Conservation (phyloP, 305 asterid genomes). For the Fraxinus dipetala region DNA sequence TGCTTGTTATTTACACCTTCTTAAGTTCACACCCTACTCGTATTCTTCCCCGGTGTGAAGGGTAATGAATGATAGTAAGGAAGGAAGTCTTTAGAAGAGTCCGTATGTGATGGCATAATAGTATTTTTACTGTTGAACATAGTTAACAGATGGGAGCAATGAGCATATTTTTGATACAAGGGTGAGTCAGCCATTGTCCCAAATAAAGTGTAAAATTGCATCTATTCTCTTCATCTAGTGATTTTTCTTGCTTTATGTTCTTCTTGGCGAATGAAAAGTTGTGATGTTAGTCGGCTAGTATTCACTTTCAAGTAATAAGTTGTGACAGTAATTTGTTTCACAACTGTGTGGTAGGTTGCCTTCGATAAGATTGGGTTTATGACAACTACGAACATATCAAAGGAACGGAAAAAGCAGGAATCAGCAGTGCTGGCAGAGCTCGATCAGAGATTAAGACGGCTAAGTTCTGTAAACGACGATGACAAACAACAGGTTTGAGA, state of each 20-base stretch:
- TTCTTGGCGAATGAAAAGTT: not conserved
- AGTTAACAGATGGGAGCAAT: not conserved
- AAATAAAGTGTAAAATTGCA: not conserved
- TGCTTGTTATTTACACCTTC: not conserved
- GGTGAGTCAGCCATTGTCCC: not conserved
- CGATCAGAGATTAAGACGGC: constrained; percentile 70
- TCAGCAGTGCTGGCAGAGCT: constrained; percentile 98
- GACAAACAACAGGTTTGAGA: constrained; percentile 27
- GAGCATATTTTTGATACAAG: not conserved
- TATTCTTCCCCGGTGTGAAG: not conserved
- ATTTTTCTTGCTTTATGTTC: not conserved
- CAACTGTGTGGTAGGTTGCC: constrained; percentile 50
- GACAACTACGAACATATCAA: constrained; percentile 70
- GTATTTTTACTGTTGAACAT: not conserved
- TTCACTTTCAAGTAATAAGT: not conserved
- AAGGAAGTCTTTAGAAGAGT: not conserved
- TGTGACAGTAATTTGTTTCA: not conserved
- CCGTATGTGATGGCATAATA: not conserved
- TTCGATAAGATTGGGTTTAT: constrained; percentile 78
- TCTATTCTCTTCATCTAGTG: not conserved
- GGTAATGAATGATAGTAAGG: not conserved
- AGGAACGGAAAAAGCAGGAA: constrained; percentile 96
- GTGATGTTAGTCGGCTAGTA: not conserved
- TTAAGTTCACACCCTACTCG: not conserved
- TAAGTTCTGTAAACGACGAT: constrained; percentile 44